A percentile compares a stretch with the other conserved stretches of the same genome.
phyloP scores from a whole-genome alignment of 108 stramenopile genomes.

The Skeletonema costatum region DNA sequence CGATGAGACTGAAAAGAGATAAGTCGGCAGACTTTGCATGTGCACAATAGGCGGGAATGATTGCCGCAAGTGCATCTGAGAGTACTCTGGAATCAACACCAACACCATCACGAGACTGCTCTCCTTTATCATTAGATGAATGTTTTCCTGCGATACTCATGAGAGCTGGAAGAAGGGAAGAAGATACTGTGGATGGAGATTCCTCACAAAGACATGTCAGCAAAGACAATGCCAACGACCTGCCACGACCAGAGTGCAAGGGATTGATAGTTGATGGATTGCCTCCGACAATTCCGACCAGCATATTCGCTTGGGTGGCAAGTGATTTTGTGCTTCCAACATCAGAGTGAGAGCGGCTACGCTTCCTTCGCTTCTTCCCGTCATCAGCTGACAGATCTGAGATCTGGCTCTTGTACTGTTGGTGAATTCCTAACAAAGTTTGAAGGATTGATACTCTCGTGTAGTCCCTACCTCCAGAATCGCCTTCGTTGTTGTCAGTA shows the following conservation, averaged over 20 bases:
- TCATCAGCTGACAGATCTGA: conserved; percentile 12
- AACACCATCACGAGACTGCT: conserved; percentile 8
- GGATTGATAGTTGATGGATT: conserved; percentile 21
- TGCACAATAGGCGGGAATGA: conserved; percentile 63
- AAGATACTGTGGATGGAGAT: conserved; percentile 57
- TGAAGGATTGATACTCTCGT: conserved; percentile 45
- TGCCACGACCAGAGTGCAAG: conserved; percentile 41
- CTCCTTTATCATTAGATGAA: conserved; percentile 22
- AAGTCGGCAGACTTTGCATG: conserved; percentile 52
- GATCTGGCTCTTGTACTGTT: conserved; percentile 32
- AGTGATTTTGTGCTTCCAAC: conserved; percentile 21
- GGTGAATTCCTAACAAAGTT: conserved; percentile 32
- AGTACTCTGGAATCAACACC: conserved; percentile 21
- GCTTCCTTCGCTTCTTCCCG: conserved; percentile 30
- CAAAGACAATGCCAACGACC: conserved; percentile 45
- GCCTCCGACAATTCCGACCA: conserved; percentile 44
- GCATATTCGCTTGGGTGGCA: conserved; percentile 34
- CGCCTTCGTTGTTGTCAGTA: conserved; percentile 20
- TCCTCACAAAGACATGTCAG: conserved; percentile 59
- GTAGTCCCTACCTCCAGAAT: conserved; percentile 51
- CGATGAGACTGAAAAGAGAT: conserved; percentile 50
- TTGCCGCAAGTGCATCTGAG: conserved; percentile 44
- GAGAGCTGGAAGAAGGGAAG: conserved; percentile 65
- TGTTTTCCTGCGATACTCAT: conserved; percentile 32
- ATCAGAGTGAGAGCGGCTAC: conserved; percentile 43